A percentile compares a stretch with the other conserved stretches of the same genome.
These are phyloP conservation scores for Chrysanthemum lavandulifolium DNA, from an alignment of 129 eudicot species.

Conservation along the genomic window DNA sequence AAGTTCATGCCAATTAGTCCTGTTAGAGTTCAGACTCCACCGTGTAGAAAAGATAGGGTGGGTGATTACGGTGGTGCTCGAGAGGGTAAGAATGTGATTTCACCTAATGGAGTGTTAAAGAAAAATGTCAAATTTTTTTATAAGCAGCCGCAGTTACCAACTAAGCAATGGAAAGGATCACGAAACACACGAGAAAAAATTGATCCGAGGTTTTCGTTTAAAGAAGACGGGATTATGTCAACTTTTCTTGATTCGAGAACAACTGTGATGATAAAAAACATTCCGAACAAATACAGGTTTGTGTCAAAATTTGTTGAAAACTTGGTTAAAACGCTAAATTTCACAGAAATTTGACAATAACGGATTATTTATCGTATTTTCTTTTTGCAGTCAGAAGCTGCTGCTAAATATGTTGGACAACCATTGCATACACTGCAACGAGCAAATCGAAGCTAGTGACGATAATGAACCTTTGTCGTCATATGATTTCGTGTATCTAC, in stretches of 20 bases:
- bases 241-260: slow-evolving; percentile 70
- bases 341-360: no score
- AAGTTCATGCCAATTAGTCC: background rate
- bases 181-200: slow-evolving; percentile 25
- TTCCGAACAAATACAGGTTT: slow-evolving; percentile 96
- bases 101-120: slow-evolving; percentile 5
- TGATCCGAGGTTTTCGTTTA: slow-evolving; percentile 63
- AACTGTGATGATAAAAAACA: slow-evolving; percentile 93
- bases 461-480: slow-evolving; percentile 67
- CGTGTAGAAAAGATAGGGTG: slow-evolving; percentile 11
- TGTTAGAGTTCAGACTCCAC: background rate
- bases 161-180: slow-evolving; percentile 44
- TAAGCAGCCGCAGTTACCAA: slow-evolving; percentile 7
- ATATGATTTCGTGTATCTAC: slow-evolving; percentile 88
- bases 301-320: background rate
- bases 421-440: slow-evolving; percentile 89
- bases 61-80: slow-evolving; percentile 19
- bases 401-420: slow-evolving; percentile 95
- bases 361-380: no score
- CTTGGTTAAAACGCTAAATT: background rate
- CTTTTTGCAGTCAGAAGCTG: slow-evolving; percentile 64
- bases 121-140: slow-evolving; percentile 11
- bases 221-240: slow-evolving; percentile 56
- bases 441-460: slow-evolving; percentile 56
- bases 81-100: slow-evolving; percentile 15